A percentile compares a stretch with the other conserved stretches of the same genome.
Conservation (phyloP, 2,329 filamentous ascomycete species). For the Ophiognomonia clavigignenti-juglandacearum region DNA sequence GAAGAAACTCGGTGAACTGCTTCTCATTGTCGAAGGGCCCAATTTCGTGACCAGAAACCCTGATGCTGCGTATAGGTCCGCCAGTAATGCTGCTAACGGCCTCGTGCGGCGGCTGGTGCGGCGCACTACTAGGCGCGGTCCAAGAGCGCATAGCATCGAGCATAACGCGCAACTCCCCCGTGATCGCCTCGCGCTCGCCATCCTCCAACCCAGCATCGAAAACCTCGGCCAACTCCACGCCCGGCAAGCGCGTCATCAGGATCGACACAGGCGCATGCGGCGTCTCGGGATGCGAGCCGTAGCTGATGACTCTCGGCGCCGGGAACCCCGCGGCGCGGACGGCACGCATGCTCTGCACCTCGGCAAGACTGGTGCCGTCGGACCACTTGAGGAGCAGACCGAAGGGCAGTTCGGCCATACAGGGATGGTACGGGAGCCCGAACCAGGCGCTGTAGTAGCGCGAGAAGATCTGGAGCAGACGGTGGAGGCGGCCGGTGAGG, state of each 20-base stretch:
- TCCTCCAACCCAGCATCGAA: neutral
- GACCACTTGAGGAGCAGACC: neutral
- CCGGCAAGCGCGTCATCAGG: neutral
- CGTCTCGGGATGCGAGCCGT: neutral
- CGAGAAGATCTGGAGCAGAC: neutral
- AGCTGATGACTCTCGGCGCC: neutral
- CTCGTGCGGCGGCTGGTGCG: neutral
- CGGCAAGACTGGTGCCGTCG: neutral
- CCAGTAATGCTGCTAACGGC: neutral
- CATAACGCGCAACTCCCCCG: neutral
- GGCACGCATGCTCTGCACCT: slow-evolving; percentile 1
- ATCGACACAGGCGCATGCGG: neutral
- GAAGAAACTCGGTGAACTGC: neutral
- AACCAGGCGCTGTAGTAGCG: neutral
- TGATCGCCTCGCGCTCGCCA: neutral
- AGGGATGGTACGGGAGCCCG: neutral
- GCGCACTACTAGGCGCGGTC: neutral
- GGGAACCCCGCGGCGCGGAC: neutral
- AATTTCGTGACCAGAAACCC: neutral
- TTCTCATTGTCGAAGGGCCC: neutral
- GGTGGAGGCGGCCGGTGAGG: neutral
- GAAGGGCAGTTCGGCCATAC: neutral
- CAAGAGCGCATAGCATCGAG: neutral
- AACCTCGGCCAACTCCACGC: neutral
- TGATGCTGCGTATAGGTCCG: neutral